A percentile compares a stretch with the other conserved stretches of the same genome.
These are phyloP conservation scores for Berkeleyomyces rouxiae DNA, from an alignment of 2,329 filamentous ascomycete species.

Conservation along the genomic window DNA sequence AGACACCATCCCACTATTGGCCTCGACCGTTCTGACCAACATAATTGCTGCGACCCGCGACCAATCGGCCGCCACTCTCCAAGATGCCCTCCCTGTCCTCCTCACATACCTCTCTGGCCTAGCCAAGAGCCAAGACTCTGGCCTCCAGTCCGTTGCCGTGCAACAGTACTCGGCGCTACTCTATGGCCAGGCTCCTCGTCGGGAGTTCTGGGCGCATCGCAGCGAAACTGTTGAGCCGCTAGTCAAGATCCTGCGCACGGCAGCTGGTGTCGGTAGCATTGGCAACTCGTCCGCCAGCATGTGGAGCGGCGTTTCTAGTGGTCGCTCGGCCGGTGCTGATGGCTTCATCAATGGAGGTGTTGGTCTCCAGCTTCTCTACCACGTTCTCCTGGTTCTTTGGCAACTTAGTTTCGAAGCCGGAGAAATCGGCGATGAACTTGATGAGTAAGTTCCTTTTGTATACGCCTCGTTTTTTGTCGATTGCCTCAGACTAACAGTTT, in stretches of 20 bases:
- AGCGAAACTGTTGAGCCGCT: conserved; percentile 71
- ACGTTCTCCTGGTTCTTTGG: conserved; percentile 86
- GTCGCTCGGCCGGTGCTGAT: conserved; percentile 45
- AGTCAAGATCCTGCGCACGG: conserved; percentile 64
- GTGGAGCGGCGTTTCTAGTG: conserved; percentile 39
- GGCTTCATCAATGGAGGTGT: conserved; percentile 60
- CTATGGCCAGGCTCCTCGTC: conserved; percentile 54
- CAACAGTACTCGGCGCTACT: conserved; percentile 78
- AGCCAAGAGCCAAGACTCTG: conserved; percentile 70
- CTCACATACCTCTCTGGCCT: conserved; percentile 75
- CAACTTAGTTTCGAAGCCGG: conserved; percentile 90
- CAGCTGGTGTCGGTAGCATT: conserved; percentile 54
- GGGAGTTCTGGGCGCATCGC: conserved; percentile 81
- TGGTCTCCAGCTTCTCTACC: conserved; percentile 82
- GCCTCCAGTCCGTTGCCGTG: conserved; percentile 88
- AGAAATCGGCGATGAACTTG: conserved; percentile 54
- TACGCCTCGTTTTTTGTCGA: background rate
- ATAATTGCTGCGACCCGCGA: conserved; percentile 55
- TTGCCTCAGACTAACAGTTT: background rate
- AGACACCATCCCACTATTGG: conserved; percentile 76
- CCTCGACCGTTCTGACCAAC: conserved; percentile 69
- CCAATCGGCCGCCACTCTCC: conserved; percentile 46
- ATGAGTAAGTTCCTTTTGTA: conserved; percentile 45
- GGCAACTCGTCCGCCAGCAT: conserved; percentile 42
- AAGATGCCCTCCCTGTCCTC: conserved; percentile 63